A percentile compares a stretch with the other conserved stretches of the same genome.
phyloP scores from a whole-genome alignment of 495 filamentous ascomycete genomes.

The Cercophora newfieldiana region DNA sequence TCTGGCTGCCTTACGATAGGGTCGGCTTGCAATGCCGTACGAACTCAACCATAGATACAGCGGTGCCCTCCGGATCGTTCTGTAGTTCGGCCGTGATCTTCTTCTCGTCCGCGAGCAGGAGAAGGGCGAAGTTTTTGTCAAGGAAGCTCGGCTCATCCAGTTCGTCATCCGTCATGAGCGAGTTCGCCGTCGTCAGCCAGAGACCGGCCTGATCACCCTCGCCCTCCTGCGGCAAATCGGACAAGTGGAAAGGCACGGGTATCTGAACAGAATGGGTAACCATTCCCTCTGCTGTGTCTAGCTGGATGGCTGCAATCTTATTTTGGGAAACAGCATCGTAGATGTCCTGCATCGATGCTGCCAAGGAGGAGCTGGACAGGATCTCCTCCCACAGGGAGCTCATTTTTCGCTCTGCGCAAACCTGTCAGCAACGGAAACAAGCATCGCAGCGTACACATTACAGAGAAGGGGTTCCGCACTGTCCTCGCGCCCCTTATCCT shows the following conservation, averaged over 20 bases:
- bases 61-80: slow-evolving; percentile 68
- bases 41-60: slow-evolving; percentile 75
- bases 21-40: slow-evolving; percentile 80
- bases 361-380: slow-evolving; percentile 74
- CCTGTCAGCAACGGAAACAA: slow-evolving; percentile 15
- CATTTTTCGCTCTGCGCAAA: slow-evolving; percentile 50
- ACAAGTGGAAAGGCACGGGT: slow-evolving; percentile 72
- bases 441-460: background rate
- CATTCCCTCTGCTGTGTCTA: slow-evolving; percentile 48
- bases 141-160: slow-evolving; percentile 61
- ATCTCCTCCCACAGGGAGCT: slow-evolving; percentile 65
- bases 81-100: slow-evolving; percentile 82
- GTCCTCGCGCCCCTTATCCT: slow-evolving; percentile 75
- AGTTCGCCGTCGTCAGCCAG: slow-evolving; percentile 81
- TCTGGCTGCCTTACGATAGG: slow-evolving; percentile 57
- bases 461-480: slow-evolving; percentile 48
- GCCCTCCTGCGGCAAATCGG: slow-evolving; percentile 66
- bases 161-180: slow-evolving; percentile 66
- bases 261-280: slow-evolving; percentile 81
- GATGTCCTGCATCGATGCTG: slow-evolving; percentile 76
- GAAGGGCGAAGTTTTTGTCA: slow-evolving; percentile 80
- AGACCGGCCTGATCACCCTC: slow-evolving; percentile 69
- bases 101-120: slow-evolving; percentile 82
- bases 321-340: slow-evolving; percentile 78
- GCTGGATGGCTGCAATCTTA: slow-evolving; percentile 66